Base-by-base conservation (phyloP, 768 basidiomycete species). In the Filobasidium floriforme region DNA sequence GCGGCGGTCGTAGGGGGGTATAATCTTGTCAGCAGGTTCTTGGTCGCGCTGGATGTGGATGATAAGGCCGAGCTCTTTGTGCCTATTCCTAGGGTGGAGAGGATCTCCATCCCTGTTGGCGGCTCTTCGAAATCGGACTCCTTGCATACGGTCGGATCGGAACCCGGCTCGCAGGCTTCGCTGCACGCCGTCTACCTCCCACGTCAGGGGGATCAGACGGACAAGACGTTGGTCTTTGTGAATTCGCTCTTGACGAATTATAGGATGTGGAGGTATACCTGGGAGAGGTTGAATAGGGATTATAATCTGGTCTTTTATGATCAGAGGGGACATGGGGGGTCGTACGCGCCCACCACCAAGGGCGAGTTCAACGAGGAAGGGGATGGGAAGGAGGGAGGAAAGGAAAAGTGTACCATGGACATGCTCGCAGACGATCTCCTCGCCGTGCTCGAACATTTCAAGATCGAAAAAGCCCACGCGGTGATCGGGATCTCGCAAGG, bases 1-100 rank as follows among this genome's bases (percentile, higher is more conserved):
- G 72, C 75, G 0, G 80, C 82, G 0, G 80, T 83, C 18, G 82
- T 83, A 0, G 83, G 83, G 5, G 77, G 80, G 0, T 88, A 88
- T 76, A 87, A 87, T 77, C 85, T 87, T 84, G 86, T 88, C 7
- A 86, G 85, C 22, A 81, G 87, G n/a, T 83, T 87, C 69, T 79
- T 88, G 37, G 78, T 86, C 14, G 81, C 85, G 0, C 80, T 84
- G 14, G 86, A 88, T 69, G 84, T 88, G 0, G 84, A 81, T 61
- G 85, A 86, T 10, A 75, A 81, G 68, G 80, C 82, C 82, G 82
- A 83, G 83, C 84, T 61, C 44, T 40, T 24, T 11, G 46, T 64
- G 1, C 67, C 67, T 24, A 51, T 64, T 7, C 67, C 67, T 11
- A 26, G 19, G 10, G 60, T 65, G 18, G 60, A 44, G 24, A 14